Conservation (phyloP, 2,329 filamentous ascomycete species). For the Decorospora gaudefroyi region DNA sequence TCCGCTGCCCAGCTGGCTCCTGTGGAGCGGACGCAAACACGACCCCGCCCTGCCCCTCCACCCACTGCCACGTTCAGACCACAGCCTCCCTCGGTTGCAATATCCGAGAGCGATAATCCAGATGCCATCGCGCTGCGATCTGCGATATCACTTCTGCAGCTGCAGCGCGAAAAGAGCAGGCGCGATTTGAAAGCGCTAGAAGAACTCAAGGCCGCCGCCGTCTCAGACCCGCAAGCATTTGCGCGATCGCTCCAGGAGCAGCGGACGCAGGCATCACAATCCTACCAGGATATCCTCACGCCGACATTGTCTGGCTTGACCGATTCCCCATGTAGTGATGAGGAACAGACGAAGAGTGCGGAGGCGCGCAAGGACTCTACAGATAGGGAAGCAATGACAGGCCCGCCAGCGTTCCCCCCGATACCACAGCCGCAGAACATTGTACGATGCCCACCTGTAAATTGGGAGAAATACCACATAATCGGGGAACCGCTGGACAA, state of each 20-base stretch:
- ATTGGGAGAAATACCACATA: conserved; percentile 94
- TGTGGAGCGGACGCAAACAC: conserved; percentile 31
- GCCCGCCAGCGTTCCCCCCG: conserved; percentile 57
- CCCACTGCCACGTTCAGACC: conserved; percentile 47
- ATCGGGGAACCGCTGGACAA: conserved; percentile 82
- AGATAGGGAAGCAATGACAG: conserved; percentile 17
- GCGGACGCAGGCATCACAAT: conserved; percentile 48
- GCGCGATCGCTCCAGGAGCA: conserved; percentile 68
- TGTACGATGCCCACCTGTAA: conserved; percentile 83
- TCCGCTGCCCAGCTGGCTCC: conserved; percentile 44
- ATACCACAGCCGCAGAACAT: conserved; percentile 81
- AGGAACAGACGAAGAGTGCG: conserved; percentile 20
- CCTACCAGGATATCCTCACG: conserved; percentile 41
- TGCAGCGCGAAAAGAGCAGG: conserved; percentile 78
- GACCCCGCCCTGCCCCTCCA: conserved; percentile 34
- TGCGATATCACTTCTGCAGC: conserved; percentile 82
- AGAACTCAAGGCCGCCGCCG: conserved; percentile 70
- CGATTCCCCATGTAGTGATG: conserved; percentile 35
- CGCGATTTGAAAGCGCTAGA: conserved; percentile 74
- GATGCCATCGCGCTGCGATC: conserved; percentile 86
- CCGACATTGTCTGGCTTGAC: conserved; percentile 47
- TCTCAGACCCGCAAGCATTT: conserved; percentile 73
- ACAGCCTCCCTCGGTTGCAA: conserved; percentile 52
- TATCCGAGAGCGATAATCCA: conserved; percentile 65
- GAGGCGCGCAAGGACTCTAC: conserved; percentile 40